Conservation (phyloP, 2,329 filamentous ascomycete species). For the Pseudogymnoascus sp. region DNA sequence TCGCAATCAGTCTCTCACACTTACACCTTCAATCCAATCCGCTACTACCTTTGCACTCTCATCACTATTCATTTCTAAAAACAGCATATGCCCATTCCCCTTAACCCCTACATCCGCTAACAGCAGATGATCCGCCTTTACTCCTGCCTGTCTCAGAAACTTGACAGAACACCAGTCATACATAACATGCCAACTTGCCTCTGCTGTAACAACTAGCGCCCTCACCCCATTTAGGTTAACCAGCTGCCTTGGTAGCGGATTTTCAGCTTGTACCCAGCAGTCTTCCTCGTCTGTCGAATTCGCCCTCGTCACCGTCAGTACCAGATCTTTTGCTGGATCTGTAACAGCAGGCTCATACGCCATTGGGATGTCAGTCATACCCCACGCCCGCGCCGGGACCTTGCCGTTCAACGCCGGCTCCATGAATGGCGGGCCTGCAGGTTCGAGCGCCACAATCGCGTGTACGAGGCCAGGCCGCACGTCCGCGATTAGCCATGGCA, state of each 20-base stretch:
- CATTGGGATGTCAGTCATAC: conserved; percentile 40
- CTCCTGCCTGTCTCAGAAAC: conserved; percentile 37
- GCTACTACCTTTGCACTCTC: conserved; percentile 28
- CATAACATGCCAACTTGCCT: conserved; percentile 37
- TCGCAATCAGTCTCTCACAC: not conserved
- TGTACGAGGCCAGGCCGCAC: conserved; percentile 33
- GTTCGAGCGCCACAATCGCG: conserved; percentile 37
- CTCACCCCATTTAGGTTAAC: conserved; percentile 30
- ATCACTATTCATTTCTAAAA: conserved; percentile 41
- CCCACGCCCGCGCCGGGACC: conserved; percentile 31
- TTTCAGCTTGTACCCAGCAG: conserved; percentile 30
- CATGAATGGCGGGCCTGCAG: conserved; percentile 39
- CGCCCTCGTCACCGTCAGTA: conserved; percentile 24
- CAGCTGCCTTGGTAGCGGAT: conserved; percentile 29
- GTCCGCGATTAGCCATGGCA: conserved; percentile 36
- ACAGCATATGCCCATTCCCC: conserved; percentile 41
- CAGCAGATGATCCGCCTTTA: conserved; percentile 29
- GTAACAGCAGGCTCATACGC: conserved; percentile 37
- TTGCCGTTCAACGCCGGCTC: conserved; percentile 32
- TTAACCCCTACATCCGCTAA: conserved; percentile 32
- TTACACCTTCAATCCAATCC: conserved; percentile 20
- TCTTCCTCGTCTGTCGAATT: conserved; percentile 18
- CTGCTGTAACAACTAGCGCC: conserved; percentile 33
- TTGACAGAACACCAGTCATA: conserved; percentile 37
- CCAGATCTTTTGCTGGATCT: conserved; percentile 29